Percentiles rank a stretch among this genome's conserved stretches.
These are phyloP conservation scores for Fusarium luffae DNA, from an alignment of 2,329 filamentous ascomycete genomes.

Conservation along the genomic window DNA sequence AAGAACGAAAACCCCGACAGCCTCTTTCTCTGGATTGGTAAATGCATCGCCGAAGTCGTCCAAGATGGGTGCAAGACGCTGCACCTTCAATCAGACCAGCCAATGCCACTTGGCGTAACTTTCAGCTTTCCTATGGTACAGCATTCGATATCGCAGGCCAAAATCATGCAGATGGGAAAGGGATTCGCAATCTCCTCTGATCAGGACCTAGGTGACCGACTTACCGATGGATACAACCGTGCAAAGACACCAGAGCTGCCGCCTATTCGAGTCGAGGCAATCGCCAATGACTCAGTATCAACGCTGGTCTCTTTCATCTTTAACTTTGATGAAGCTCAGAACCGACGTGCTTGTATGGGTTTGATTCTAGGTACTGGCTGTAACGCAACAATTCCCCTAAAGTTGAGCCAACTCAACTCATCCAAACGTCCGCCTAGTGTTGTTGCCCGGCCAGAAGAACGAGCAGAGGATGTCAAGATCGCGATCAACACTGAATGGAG, in stretches of 20 bases:
- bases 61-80: constrained; percentile 62
- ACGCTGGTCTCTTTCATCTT: constrained; percentile 83
- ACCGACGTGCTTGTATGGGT: constrained; percentile 78
- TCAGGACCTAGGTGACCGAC: constrained; percentile 68
- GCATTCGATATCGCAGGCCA: constrained; percentile 69
- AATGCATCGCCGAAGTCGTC: constrained; percentile 79
- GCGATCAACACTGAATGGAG: constrained; percentile 88
- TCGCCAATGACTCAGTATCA: constrained; percentile 84
- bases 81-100: constrained; percentile 55
- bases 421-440: constrained; percentile 68
- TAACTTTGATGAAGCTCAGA: constrained; percentile 68
- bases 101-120: constrained; percentile 73
- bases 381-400: constrained; percentile 82
- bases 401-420: constrained; percentile 68
- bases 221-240: constrained; percentile 68
- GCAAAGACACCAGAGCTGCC: constrained; percentile 65
- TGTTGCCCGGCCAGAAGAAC: constrained; percentile 59
- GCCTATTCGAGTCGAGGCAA: constrained; percentile 76
- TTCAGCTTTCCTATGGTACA: constrained; percentile 79
- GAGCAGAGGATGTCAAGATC: constrained; percentile 68
- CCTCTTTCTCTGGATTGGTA: constrained; percentile 84
- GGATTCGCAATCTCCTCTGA: constrained; percentile 72
- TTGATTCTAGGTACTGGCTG: constrained; percentile 85
- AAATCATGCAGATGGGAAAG: constrained; percentile 76
- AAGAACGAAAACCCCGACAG: constrained; percentile 80